Percentiles rank a stretch among this genome's conserved stretches.
phyloP scores from a whole-genome alignment of 495 filamentous ascomycete genomes.

The Aspergillus diversus region DNA sequence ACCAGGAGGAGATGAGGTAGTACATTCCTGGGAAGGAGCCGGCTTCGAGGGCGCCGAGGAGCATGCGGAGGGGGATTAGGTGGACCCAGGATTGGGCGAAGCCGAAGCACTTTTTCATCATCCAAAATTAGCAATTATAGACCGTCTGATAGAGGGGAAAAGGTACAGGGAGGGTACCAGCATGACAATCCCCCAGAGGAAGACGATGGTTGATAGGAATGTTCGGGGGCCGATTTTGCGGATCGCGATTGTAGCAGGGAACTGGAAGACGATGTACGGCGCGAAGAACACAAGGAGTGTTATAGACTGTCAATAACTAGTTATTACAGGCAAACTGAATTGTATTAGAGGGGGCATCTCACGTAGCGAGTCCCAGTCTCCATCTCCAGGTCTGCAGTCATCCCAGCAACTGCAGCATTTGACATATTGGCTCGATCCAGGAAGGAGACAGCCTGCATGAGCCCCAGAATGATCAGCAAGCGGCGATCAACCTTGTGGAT shows the following conservation, averaged over 20 bases:
- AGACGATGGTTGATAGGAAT: conserved; percentile 49
- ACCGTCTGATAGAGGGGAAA: no score
- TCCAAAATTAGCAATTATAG: no score
- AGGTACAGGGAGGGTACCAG: background rate
- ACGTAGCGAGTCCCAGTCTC: conserved; percentile 29
- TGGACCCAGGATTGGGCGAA: background rate
- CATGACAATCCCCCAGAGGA: conserved; percentile 36
- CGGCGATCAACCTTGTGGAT: background rate
- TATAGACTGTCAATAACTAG: no score
- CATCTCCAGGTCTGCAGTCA: conserved; percentile 51
- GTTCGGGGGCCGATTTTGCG: conserved; percentile 57
- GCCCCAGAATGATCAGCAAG: background rate
- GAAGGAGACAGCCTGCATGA: background rate
- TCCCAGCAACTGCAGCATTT: conserved; percentile 20
- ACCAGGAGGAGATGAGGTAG: background rate
- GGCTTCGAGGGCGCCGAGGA: background rate
- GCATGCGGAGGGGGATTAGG: background rate
- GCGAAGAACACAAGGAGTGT: conserved; percentile 61
- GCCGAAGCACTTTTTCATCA: no score
- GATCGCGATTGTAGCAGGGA: conserved; percentile 50
- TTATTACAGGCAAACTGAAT: no score
- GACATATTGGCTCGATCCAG: conserved; percentile 1
- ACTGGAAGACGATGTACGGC: conserved; percentile 59
- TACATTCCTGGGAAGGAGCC: background rate
- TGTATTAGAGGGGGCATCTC: no score